phyloP scores from a whole-genome alignment of 441 rosid genomes.

The Adansonia madagascariensis region DNA sequence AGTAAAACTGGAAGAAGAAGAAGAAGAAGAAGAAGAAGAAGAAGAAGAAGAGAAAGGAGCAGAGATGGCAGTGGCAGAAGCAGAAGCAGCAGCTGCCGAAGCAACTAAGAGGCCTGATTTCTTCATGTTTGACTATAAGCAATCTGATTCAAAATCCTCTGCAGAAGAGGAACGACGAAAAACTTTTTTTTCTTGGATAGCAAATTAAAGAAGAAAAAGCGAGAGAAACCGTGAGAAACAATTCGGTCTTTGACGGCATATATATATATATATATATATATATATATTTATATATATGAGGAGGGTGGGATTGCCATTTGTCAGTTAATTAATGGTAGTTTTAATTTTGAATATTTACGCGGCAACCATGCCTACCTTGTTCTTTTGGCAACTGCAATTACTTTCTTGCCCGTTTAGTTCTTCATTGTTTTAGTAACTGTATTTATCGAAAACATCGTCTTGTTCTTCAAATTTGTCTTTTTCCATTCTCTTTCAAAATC shows the following conservation, averaged over 20 bases:
- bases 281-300: conserved; percentile 20
- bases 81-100: conserved; percentile 33
- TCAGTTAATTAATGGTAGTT: conserved; percentile 6
- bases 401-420: conserved; percentile 24
- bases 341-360: conserved; percentile 35
- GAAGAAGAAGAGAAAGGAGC: conserved; percentile 49
- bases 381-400: conserved; percentile 2
- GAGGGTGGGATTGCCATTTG: background rate
- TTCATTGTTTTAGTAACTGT: background rate
- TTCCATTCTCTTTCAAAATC: no score
- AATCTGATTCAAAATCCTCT: conserved; percentile 9
- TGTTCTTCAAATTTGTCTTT: no score
- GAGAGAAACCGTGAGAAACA: background rate
- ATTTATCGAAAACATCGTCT: no score
- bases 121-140: conserved; percentile 49
- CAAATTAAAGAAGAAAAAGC: background rate
- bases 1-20: conserved; percentile 33
- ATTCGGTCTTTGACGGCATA: conserved; percentile 18
- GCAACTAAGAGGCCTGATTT: conserved; percentile 50
- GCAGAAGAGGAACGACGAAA: background rate
- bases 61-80: conserved; percentile 54
- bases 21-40: conserved; percentile 34
- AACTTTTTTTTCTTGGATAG: background rate
- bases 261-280: conserved; percentile 30
- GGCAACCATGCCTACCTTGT: conserved; percentile 31